These are phyloP conservation scores for Geotrichum fermentans DNA, from an alignment of 1,139 yeast species.

Conservation along the genomic window DNA sequence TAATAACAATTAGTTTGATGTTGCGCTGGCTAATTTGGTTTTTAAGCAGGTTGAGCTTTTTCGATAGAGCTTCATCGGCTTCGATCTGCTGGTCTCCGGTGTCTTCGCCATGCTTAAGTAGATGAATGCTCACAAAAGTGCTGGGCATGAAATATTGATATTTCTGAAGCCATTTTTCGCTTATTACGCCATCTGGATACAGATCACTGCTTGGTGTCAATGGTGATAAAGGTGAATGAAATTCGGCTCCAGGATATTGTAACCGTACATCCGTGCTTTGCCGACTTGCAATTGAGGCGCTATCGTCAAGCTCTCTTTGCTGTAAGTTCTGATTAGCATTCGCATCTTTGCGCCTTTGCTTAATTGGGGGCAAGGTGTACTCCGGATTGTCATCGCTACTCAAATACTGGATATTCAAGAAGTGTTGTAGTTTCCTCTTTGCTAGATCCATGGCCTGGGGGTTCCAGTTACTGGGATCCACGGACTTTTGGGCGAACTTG, in stretches of 20 bases:
- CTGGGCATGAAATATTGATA: conserved; percentile 44
- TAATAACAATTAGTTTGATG: conserved; percentile 36
- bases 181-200: conserved; percentile 44
- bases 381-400: conserved; percentile 12
- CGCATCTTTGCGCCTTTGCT: conserved; percentile 1
- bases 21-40: conserved; percentile 35
- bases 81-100: conserved; percentile 27
- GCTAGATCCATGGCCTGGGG: conserved; percentile 17
- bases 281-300: conserved; percentile 4
- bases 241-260: conserved; percentile 32
- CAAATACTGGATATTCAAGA: conserved; percentile 28
- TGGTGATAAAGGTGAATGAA: conserved; percentile 43
- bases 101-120: conserved; percentile 28
- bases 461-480: conserved; percentile 15
- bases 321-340: background rate
- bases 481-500: conserved; percentile 17
- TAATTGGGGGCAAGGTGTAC: conserved; percentile 17
- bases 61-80: conserved; percentile 35
- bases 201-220: conserved; percentile 37
- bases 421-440: conserved; percentile 17
- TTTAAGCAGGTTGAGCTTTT: conserved; percentile 39
- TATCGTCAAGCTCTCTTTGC: background rate
- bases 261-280: conserved; percentile 24
- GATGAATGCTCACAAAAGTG: conserved; percentile 43
- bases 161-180: conserved; percentile 48